Base-by-base conservation (phyloP, 495 filamentous ascomycete genomes). In the Glonium stellatum region DNA sequence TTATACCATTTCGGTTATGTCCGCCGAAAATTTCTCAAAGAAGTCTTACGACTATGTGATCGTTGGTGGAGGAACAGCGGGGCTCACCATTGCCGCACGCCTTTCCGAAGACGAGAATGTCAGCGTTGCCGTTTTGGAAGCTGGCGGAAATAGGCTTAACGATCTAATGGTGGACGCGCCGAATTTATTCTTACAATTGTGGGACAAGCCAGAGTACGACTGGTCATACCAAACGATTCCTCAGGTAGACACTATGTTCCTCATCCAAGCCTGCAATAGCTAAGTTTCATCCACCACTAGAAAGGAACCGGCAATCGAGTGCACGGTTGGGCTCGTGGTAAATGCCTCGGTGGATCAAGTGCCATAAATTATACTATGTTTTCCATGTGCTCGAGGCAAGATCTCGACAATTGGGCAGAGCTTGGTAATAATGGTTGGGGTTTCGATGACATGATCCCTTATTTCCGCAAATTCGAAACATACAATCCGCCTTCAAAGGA, bases 291-390 rank as follows among this genome's bases (percentile, higher is more conserved):
- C 55, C 8, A 10, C 31, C 5, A 18, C 57, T 15, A 58, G 44
- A 59, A 60, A 63, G 56, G 62, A 12, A 54, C 42, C 39, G 21
- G 44, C 56, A 21, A 62, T 36, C 53, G 69, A n/a, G 64, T 60
- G 10, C 63, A 67, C 55, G 25, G 65, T 41, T 53, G 60, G 54
- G 64, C 77, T 0, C 79, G 79, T 3, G 83, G 82, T 12, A 82
- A 81, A 61, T 70, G 77, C 42, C 69, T 86, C 1, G 84, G 82
- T 9, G 84, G 83, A 8, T 79, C 78, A 13, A 80, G 77, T 15
- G 78, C 73, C 1, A 71, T 86, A 58, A 87, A 86, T 57, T 77
- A 77, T 37, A 70, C 75, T 48, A 76, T 78, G 62, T 75, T 73
- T 62, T 73, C 80, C 13, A 73, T 78, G 44, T 68, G 76, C 0